phyloP scores from a whole-genome alignment of 1,139 yeast genomes.

The Saccharomyces hybrid region DNA sequence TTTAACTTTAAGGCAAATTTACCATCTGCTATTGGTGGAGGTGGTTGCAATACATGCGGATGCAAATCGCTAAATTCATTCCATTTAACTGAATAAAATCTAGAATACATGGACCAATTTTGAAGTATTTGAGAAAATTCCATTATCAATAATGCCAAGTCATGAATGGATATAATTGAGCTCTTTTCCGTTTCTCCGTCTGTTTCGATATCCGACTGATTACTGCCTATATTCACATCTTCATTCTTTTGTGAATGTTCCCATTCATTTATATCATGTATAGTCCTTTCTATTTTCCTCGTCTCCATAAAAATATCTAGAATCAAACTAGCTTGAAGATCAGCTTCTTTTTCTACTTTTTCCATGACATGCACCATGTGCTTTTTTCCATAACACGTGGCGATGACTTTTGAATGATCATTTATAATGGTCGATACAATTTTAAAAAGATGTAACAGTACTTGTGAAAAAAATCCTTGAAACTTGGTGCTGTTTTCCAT shows the following conservation, averaged over 20 bases:
- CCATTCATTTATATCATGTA: constrained; percentile 43
- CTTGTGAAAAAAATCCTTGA: constrained; percentile 51
- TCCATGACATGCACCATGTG: constrained; percentile 64
- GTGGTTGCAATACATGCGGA: constrained; percentile 34
- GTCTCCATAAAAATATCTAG: constrained; percentile 59
- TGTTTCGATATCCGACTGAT: constrained; percentile 1
- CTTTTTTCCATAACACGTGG: constrained; percentile 57
- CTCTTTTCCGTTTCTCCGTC: constrained; percentile 1
- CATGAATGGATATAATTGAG: constrained; percentile 40
- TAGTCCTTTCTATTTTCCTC: constrained; percentile 48
- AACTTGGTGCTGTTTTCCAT: constrained; percentile 25
- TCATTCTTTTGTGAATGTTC: constrained; percentile 7
- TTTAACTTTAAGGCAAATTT: constrained; percentile 55
- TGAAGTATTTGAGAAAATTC: constrained; percentile 74
- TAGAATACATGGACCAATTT: constrained; percentile 80
- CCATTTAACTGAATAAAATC: constrained; percentile 66
- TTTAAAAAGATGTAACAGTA: constrained; percentile 71
- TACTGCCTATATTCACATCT: neutral
- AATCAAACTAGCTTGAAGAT: constrained; percentile 81
- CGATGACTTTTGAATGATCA: constrained; percentile 79
- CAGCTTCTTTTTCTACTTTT: constrained; percentile 79
- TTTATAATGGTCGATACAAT: constrained; percentile 76
- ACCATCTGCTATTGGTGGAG: constrained; percentile 52
- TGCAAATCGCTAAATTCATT: constrained; percentile 34
- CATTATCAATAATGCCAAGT: constrained; percentile 49